Base-by-base conservation (phyloP, 2,329 filamentous ascomycete genomes). In the Xylariomycetidae sp. region DNA sequence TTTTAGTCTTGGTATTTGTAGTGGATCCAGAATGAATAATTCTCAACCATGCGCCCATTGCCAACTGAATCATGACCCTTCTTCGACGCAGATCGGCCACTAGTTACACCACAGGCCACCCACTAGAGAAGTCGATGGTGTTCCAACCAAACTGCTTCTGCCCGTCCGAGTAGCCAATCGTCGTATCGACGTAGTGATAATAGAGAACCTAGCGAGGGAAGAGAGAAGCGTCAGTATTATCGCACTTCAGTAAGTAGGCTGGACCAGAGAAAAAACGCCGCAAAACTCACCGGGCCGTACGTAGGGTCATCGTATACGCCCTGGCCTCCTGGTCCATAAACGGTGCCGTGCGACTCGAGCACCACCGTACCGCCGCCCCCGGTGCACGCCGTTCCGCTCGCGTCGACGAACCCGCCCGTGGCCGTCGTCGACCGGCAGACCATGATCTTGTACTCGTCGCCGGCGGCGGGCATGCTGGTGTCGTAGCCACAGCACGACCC, bases 311-410 rank as follows among this genome's bases (percentile, higher is more conserved):
- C 37, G 23, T 57, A 57, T 9, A 63, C 56, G 5, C 59, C 59
- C 52, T 84, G 78, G 23, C 79, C 79, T 40, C 80, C 80, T 12
- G 80, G 80, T 18, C 73, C 80, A 45, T 83, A 85, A 0, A 82
- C 67, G 16, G 58, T 71, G 5, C 59, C 73, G 44, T 85, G 77
- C 11, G 67, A 74, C 42, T 70, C 67, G 0, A 85, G 62, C 1
- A 85, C 71, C 4, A 74, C 60, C 0, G 74, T 80, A 2, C 81
- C 81, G 7, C 80, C 80, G 13, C 53, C 41, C 7, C 20, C 41
- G 1, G 48, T 50, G 37, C 53, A 56, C 2, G 48, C 37, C 2
- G 27, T 40, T 4, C 50, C 53, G 15, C 20, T 42, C 14, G 38
- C 31, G 16, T 53, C 53, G 6, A 52, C 50, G 27, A 74, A 83